Conservation (phyloP, 208 protist genomes). For the Lotmaria passim region DNA sequence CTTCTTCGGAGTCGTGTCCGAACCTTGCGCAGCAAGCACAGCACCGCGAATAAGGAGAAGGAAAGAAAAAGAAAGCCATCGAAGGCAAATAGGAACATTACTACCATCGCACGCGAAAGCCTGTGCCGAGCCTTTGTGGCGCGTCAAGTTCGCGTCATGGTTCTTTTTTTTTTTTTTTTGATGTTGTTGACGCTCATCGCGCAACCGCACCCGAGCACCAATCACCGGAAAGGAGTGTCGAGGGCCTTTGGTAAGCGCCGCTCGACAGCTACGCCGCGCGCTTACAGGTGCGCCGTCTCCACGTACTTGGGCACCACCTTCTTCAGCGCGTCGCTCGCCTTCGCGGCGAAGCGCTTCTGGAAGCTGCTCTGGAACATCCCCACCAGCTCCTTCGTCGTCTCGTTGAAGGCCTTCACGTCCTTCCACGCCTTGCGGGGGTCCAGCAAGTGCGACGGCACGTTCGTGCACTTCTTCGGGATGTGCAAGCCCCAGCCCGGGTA, state of each 20-base stretch:
- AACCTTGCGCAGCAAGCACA: no score
- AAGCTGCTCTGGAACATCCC: conserved; percentile 94
- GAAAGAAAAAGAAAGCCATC: no score
- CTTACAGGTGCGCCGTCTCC: conserved; percentile 48
- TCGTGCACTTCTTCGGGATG: conserved; percentile 76
- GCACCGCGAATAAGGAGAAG: no score
- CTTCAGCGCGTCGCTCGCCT: conserved; percentile 56
- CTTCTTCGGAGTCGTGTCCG: no score
- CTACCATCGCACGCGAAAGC: no score
- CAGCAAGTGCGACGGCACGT: conserved; percentile 90
- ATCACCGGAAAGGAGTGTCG: no score
- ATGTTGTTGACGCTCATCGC: no score
- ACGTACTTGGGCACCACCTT: conserved; percentile 77
- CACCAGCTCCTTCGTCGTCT: conserved; percentile 85
- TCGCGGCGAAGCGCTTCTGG: conserved; percentile 77
- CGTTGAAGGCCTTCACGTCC: conserved; percentile 85
- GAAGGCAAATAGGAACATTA: no score
- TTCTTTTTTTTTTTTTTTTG: no score
- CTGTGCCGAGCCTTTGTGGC: no score
- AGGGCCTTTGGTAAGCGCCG: background rate
- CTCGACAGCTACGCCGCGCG: background rate
- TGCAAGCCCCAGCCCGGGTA: conserved; percentile 91
- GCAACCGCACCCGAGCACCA: no score
- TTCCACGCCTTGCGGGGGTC: conserved; percentile 91
- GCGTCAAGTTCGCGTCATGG: no score